phyloP scores from a whole-genome alignment of 768 basidiomycete species.

The Termitomyces sp. region DNA sequence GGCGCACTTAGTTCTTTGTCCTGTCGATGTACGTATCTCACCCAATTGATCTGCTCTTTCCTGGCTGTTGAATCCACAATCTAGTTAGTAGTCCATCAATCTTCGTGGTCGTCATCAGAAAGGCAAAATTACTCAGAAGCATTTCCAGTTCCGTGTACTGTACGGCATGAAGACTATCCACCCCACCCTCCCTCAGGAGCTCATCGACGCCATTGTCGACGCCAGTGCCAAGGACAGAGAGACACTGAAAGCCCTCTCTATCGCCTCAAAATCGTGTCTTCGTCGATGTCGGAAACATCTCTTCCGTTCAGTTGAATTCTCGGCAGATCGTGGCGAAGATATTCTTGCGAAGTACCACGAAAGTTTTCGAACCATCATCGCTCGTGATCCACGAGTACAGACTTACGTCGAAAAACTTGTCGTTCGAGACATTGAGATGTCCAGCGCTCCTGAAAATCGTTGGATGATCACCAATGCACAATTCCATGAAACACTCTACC shows the following conservation, averaged over 20 bases:
- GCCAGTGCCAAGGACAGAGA: neutral
- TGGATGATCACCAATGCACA: conserved; percentile 7
- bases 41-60: neutral
- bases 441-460: neutral
- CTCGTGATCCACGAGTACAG: neutral
- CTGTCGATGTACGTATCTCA: neutral
- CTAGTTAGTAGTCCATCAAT: neutral
- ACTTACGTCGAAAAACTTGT: neutral
- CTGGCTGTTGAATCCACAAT: neutral
- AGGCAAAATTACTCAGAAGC: neutral
- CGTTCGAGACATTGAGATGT: conserved; percentile 1
- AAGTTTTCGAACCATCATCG: neutral
- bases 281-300: neutral
- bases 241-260: neutral
- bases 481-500: conserved; percentile 5
- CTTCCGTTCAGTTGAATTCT: conserved; percentile 4
- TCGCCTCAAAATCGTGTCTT: conserved; percentile 1
- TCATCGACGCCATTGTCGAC: conserved; percentile 8
- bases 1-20: neutral
- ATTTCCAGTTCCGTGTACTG: neutral
- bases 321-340: neutral
- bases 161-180: neutral
- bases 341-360: neutral
- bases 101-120: neutral
- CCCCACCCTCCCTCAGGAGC: conserved; percentile 1